A percentile compares a stretch with the other conserved stretches of the same genome.
Evolutionary conservation across 1,284 basidiomycete species (phyloP).

Genomic region (Pterula multifida): DNA sequence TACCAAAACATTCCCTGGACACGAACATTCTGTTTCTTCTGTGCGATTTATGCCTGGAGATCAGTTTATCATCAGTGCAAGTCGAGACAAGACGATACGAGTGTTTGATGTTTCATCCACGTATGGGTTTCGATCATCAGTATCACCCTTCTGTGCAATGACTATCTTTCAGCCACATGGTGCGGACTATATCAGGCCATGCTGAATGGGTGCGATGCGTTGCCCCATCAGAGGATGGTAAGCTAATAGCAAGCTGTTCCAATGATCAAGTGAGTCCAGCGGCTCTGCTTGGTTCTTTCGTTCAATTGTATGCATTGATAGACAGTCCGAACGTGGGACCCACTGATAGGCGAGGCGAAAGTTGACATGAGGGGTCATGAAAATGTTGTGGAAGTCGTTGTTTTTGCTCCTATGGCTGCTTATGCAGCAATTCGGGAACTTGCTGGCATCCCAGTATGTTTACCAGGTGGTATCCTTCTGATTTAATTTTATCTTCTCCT

Average conservation of each 20-base stretch:
- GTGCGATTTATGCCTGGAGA: constrained; percentile 80
- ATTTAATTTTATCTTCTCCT: constrained; percentile 20
- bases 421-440: constrained; percentile 73
- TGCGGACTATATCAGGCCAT: constrained; percentile 47
- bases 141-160: constrained; percentile 8
- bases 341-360: constrained; percentile 66
- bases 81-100: constrained; percentile 77
- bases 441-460: constrained; percentile 52
- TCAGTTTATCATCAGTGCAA: constrained; percentile 73
- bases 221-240: constrained; percentile 67
- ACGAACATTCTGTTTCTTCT: constrained; percentile 83
- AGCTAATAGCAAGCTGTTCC: constrained; percentile 66
- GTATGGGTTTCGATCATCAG: constrained; percentile 29
- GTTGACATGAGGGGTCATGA: constrained; percentile 82
- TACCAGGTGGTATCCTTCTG: not conserved
- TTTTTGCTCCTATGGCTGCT: constrained; percentile 69
- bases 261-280: constrained; percentile 63
- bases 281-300: no score
- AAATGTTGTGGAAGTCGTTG: constrained; percentile 75
- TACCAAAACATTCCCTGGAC: constrained; percentile 76
- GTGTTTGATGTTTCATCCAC: constrained; percentile 81
- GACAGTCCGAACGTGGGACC: constrained; percentile 79
- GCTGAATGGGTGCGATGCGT: constrained; percentile 52
- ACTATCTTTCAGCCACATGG: constrained; percentile 33
- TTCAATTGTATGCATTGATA: constrained; percentile 20